phyloP scores from a whole-genome alignment of 129 eudicot species.

The Glebionis coronaria region DNA sequence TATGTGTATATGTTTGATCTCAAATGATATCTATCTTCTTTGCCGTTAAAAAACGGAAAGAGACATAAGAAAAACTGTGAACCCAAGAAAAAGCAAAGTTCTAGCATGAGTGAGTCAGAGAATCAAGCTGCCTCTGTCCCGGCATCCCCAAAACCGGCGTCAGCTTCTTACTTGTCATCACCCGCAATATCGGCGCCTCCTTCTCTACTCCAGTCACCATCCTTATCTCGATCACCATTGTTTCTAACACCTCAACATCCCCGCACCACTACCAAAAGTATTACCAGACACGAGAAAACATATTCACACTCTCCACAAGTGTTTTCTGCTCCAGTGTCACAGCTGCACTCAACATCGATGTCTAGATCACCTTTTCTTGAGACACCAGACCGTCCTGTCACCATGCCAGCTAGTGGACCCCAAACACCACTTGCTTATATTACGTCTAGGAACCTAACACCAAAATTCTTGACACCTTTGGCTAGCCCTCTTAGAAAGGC shows the following conservation, averaged over 20 bases:
- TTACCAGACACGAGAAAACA: constrained; percentile 4
- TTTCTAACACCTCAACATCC: constrained; percentile 30
- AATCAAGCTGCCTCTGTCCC: constrained; percentile 34
- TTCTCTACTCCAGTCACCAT: constrained; percentile 49
- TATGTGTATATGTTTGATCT: no score
- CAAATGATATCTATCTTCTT: no score
- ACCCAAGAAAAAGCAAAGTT: constrained; percentile 1
- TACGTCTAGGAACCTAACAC: constrained; percentile 35
- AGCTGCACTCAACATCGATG: constrained; percentile 40
- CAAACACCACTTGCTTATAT: constrained; percentile 21
- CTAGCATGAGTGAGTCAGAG: constrained; percentile 8
- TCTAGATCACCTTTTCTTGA: constrained; percentile 35
- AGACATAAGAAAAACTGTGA: background rate
- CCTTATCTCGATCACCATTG: constrained; percentile 43
- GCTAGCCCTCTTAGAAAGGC: constrained; percentile 51
- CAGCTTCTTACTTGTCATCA: constrained; percentile 21
- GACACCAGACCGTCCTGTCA: constrained; percentile 29
- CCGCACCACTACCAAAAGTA: constrained; percentile 13
- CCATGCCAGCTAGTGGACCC: constrained; percentile 23
- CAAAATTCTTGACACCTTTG: constrained; percentile 45
- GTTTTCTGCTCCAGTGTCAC: constrained; percentile 35
- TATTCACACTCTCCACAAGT: constrained; percentile 26
- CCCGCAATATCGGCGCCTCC: constrained; percentile 39
- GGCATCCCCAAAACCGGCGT: constrained; percentile 30
- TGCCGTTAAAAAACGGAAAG: background rate